Evolutionary conservation across 106 monocot species (phyloP).

Genomic region (Allium fistulosum): DNA sequence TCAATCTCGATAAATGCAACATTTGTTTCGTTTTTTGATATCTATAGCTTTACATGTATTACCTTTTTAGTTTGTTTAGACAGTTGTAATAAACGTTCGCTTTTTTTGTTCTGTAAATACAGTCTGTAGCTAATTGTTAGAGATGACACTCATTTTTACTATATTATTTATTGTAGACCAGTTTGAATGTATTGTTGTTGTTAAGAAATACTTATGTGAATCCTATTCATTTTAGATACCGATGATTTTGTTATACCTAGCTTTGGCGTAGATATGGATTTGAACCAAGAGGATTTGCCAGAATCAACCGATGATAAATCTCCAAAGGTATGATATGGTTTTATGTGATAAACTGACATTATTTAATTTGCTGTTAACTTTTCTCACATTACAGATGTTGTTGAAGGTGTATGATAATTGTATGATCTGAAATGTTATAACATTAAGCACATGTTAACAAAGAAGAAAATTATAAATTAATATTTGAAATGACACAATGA

Average conservation of each 20-base stretch:
- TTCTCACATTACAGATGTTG: neutral
- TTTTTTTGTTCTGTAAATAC: too few species aligned
- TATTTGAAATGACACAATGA: neutral
- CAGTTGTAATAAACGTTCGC: too few species aligned
- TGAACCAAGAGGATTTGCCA: conserved; percentile 24
- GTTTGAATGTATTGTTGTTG: too few species aligned
- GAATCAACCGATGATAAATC: conserved; percentile 32
- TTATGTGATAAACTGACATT: neutral
- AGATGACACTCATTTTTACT: too few species aligned
- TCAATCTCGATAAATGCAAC: too few species aligned
- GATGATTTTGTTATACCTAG: conserved; percentile 85
- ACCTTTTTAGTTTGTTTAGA: too few species aligned
- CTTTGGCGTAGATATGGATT: conserved; percentile 36
- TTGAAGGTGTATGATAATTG: neutral
- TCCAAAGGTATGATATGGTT: conserved; percentile 21
- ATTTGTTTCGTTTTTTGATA: too few species aligned
- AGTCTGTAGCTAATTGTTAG: too few species aligned
- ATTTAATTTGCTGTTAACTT: neutral
- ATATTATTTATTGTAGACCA: too few species aligned
- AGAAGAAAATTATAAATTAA: neutral
- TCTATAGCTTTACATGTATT: too few species aligned
- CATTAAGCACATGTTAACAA: neutral
- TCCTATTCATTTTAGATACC: conserved; percentile 31
- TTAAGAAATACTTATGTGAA: too few species aligned
- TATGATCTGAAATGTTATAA: neutral